Percentiles rank a stretch among this genome's conserved stretches.
phyloP scores from a whole-genome alignment of 371 early-diverging fungal genomes.

The Mortierella sp. region DNA sequence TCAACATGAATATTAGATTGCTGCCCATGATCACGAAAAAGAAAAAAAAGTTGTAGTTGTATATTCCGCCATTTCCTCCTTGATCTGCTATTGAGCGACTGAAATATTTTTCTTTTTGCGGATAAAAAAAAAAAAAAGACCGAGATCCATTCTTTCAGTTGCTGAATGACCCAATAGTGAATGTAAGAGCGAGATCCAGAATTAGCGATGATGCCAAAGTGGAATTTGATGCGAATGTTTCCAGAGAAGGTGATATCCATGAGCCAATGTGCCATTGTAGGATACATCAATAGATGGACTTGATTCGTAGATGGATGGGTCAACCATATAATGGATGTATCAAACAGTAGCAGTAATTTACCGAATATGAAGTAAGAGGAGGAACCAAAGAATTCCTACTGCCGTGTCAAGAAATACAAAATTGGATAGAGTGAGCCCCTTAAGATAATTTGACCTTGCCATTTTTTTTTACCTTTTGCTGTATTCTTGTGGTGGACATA shows the following conservation, averaged over 20 bases:
- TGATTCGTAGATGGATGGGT: constrained; percentile 23
- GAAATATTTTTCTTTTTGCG: neutral
- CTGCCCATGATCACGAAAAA: neutral
- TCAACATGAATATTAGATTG: neutral
- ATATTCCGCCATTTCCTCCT: neutral
- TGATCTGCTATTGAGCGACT: neutral
- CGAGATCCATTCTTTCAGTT: neutral
- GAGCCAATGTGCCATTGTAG: neutral
- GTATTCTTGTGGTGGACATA: too few species aligned
- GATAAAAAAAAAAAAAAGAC: neutral
- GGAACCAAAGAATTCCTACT: neutral
- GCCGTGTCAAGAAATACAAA: constrained; percentile 1
- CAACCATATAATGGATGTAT: constrained; percentile 1
- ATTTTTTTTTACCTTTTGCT: neutral
- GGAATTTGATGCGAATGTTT: neutral
- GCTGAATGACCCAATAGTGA: neutral
- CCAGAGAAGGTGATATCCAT: neutral
- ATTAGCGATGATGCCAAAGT: neutral
- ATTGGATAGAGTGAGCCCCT: neutral
- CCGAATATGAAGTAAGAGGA: constrained; percentile 42
- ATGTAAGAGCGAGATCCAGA: neutral
- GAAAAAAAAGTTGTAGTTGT: neutral
- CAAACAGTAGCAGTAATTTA: constrained; percentile 11
- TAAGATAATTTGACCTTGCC: neutral
- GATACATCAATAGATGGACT: constrained; percentile 22